Conservation (phyloP, 257 asterid genomes). For the Solanum pimpinellifolium region DNA sequence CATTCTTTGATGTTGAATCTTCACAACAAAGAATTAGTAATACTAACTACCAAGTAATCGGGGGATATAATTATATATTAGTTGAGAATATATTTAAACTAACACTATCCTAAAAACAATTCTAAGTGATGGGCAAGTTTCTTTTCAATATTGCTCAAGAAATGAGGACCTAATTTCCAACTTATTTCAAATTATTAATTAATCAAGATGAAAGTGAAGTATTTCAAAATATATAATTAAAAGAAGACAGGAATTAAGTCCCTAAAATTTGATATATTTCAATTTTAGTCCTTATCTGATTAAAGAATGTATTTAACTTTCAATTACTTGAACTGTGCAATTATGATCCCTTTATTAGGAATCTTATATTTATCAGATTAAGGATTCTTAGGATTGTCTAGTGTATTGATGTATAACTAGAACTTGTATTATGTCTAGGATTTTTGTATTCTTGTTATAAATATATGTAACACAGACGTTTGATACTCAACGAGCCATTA, state of each 20-base stretch:
- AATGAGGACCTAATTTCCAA: not conserved
- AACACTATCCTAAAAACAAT: not conserved
- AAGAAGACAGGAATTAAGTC: not conserved
- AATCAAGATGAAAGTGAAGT: not conserved
- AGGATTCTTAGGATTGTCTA: too few relatives aligned
- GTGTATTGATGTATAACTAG: too few relatives aligned
- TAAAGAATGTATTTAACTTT: not conserved
- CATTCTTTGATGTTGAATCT: not conserved
- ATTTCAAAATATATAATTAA: too few relatives aligned
- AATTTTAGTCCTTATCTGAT: not conserved
- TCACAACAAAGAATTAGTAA: not conserved
- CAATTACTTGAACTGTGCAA: not conserved
- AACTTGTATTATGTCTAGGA: too few relatives aligned
- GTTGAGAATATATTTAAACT: not conserved
- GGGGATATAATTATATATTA: not conserved
- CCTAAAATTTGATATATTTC: not conserved
- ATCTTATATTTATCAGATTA: too few relatives aligned
- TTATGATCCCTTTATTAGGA: not conserved
- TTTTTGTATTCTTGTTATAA: too few relatives aligned
- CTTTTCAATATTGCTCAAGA: not conserved
- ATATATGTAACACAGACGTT: too few relatives aligned
- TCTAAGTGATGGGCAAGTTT: not conserved
- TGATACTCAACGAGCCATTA: too few relatives aligned
- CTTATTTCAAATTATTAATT: not conserved
- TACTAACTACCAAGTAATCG: not conserved